These are phyloP conservation scores for Agaricus bisporus DNA, from an alignment of 768 basidiomycete genomes.

Conservation along the genomic window DNA sequence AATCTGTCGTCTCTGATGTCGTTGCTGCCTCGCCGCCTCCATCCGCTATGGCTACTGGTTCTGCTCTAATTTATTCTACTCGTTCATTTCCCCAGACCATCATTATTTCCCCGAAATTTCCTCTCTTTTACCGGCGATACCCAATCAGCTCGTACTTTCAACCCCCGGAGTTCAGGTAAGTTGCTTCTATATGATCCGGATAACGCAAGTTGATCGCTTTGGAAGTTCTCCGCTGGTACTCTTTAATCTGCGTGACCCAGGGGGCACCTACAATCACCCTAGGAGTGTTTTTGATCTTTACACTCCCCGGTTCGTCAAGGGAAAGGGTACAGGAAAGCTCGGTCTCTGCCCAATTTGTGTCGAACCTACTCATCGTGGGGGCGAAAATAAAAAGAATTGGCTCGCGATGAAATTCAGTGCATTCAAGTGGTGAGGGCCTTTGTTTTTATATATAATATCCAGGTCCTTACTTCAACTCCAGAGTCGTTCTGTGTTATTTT, in stretches of 20 bases:
- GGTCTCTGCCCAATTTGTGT: constrained; percentile 77
- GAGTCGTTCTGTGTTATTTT: neutral
- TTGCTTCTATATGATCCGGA: neutral
- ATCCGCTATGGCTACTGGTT: neutral
- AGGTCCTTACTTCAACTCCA: neutral
- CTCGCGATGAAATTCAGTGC: constrained; percentile 76
- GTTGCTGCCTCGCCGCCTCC: neutral
- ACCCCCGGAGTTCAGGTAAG: constrained; percentile 32
- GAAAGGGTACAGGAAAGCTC: constrained; percentile 59
- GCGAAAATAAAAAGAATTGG: constrained; percentile 61
- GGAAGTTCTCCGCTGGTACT: constrained; percentile 30
- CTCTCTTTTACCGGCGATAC: constrained; percentile 67
- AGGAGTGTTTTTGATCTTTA: constrained; percentile 63
- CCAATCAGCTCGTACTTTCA: constrained; percentile 55
- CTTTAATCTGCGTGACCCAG: constrained; percentile 31
- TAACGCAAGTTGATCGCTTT: neutral
- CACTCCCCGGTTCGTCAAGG: constrained; percentile 72
- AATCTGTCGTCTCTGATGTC: neutral
- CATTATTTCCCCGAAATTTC: constrained; percentile 41
- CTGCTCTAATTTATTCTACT: constrained; percentile 20
- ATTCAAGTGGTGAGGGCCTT: constrained; percentile 62
- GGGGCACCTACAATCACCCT: constrained; percentile 56
- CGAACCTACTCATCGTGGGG: constrained; percentile 54
- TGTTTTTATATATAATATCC: neutral
- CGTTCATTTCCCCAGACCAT: constrained; percentile 50